phyloP scores from a whole-genome alignment of 1,139 yeast species.

The Yamadazyma diospyri region DNA sequence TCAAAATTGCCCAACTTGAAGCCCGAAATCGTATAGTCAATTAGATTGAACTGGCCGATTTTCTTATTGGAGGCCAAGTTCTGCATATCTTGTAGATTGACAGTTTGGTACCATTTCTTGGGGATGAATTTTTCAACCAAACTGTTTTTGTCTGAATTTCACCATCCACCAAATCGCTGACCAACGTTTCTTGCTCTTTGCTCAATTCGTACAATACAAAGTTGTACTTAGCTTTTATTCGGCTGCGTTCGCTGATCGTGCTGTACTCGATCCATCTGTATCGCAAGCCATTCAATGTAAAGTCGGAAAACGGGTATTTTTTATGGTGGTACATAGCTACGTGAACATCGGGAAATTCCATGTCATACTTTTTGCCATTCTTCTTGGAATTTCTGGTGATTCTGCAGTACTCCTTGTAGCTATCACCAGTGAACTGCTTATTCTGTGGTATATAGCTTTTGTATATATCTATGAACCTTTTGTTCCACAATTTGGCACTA shows the following conservation, averaged over 20 bases:
- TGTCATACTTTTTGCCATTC: not conserved
- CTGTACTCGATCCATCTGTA: constrained; percentile 5
- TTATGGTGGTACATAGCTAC: constrained; percentile 2
- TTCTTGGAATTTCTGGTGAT: not conserved
- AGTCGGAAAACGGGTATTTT: constrained; percentile 4
- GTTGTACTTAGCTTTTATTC: not conserved
- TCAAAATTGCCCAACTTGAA: constrained; percentile 3
- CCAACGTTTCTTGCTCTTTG: not conserved
- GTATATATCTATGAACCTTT: not conserved
- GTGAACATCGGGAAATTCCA: not conserved
- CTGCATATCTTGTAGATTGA: constrained; percentile 1
- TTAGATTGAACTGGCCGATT: constrained; percentile 4
- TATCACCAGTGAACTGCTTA: not conserved
- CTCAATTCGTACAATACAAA: constrained; percentile 1
- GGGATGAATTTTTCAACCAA: not conserved
- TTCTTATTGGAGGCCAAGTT: not conserved
- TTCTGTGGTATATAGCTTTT: not conserved
- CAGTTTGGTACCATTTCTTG: not conserved
- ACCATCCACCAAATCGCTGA: constrained; percentile 1
- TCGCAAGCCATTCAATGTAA: constrained; percentile 1
- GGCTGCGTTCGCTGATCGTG: not conserved
- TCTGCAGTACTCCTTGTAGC: constrained; percentile 1
- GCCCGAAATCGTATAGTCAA: not conserved
- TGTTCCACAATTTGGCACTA: not conserved
- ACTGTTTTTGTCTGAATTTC: not conserved